Base-by-base conservation (phyloP, 805 yeast species). In the Metschnikowia amazonensis region DNA sequence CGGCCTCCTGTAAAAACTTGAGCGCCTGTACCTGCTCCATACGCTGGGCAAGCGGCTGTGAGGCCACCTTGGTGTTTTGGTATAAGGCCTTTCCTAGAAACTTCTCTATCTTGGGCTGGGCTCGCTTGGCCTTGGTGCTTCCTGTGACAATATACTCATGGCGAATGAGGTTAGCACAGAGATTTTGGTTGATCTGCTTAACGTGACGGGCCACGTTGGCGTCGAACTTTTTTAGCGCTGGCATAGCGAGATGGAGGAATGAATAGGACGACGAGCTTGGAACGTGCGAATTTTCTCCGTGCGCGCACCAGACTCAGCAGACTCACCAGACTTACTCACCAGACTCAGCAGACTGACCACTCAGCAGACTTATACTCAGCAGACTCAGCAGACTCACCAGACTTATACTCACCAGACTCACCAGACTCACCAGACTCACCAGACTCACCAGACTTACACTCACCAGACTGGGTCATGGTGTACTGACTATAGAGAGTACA, bases 141-240 rank as follows among this genome's bases (percentile, higher is more conserved):
- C 74, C 71, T 8, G 76, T 71, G 43, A 71, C 72, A 13, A 71
- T 67, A 45, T 66, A 60, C 43, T 69, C 76, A 51, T 71, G 70
- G 49, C 76, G 74, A 36, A 71, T 65, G 46, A 70, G 53, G 51
- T 68, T 69, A 43, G 76, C 74, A 46, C 69, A 60, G 43, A 71
- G 52, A 60, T 71, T 71, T 58, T 69, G 70, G 56, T 69, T 65
- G 67, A 71, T 71, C 73, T 66, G 69, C 60, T 63, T 67, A 42
- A 66, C 59, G 48, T 69, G 76, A 50, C 71, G 66, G 16, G 69
- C 69, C 63, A 66, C 72, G 42, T 70, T 68, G 42, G 66, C 71
- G 46, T 67, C 70, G 55, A 63, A 63, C 52, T 70, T 69, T 50
- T 69, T 72, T 44, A 70, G 59, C 14, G 74, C 60, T 13, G 74